Percentiles rank a stretch among this genome's conserved stretches.
Evolutionary conservation across 2,329 filamentous ascomycete species (phyloP).

Genomic region (Zymoseptoria crescenta): DNA sequence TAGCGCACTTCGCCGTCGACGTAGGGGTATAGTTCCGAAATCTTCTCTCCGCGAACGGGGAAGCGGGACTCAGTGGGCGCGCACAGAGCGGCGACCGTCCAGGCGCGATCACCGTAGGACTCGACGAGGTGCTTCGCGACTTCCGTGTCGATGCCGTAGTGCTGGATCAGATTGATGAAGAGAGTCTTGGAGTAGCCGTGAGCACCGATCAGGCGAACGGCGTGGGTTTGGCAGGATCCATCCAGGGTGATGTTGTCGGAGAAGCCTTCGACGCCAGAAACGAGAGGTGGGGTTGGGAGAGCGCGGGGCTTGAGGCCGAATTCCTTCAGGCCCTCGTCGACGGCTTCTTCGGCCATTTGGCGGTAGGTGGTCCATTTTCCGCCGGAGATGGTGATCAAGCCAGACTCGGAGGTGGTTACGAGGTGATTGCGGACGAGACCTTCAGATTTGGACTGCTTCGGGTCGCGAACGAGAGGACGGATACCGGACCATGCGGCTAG

Average conservation of each 20-base stretch:
- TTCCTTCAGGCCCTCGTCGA: conserved; percentile 66
- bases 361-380: conserved; percentile 93
- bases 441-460: conserved; percentile 76
- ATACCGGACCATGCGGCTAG: conserved; percentile 86
- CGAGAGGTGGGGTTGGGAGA: conserved; percentile 49
- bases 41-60: conserved; percentile 72
- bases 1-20: conserved; percentile 88
- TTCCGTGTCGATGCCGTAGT: conserved; percentile 85
- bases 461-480: conserved; percentile 76
- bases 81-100: conserved; percentile 78
- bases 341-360: conserved; percentile 85
- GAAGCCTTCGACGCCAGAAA: conserved; percentile 61
- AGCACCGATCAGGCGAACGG: conserved; percentile 71
- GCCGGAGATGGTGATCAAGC: conserved; percentile 75
- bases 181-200: conserved; percentile 85
- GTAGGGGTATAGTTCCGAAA: conserved; percentile 77
- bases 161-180: conserved; percentile 91
- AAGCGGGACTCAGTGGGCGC: conserved; percentile 69
- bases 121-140: conserved; percentile 81
- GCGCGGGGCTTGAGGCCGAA: conserved; percentile 56
- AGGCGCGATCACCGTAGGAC: conserved; percentile 86
- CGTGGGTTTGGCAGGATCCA: conserved; percentile 75
- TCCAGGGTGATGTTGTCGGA: conserved; percentile 64
- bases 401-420: conserved; percentile 69
- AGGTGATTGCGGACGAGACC: conserved; percentile 83